Evolutionary conservation across 805 yeast genomes (phyloP).

Genomic region (Komagataella pastoris): DNA sequence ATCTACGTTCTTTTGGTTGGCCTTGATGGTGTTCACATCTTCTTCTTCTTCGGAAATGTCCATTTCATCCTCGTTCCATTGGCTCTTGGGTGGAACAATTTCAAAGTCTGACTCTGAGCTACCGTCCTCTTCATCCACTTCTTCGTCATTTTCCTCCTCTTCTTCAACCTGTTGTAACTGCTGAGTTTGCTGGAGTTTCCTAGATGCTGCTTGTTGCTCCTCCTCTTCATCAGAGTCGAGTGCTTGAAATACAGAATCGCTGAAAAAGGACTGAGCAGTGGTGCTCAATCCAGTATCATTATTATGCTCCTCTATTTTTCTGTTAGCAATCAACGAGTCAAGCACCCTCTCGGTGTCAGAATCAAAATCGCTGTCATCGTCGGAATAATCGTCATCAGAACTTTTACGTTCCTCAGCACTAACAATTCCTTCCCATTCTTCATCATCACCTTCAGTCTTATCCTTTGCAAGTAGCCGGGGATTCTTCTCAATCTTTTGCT

Average conservation of each 20-base stretch:
- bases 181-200: background rate
- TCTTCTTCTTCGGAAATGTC: conserved; percentile 31
- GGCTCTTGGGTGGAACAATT: conserved; percentile 24
- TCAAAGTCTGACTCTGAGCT: conserved; percentile 9
- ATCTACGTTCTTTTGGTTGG: conserved; percentile 48
- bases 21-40: conserved; percentile 24
- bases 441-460: conserved; percentile 55
- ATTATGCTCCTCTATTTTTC: conserved; percentile 22
- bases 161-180: conserved; percentile 3
- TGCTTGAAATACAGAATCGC: conserved; percentile 38
- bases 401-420: conserved; percentile 23
- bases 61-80: conserved; percentile 11
- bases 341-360: conserved; percentile 67
- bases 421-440: conserved; percentile 68
- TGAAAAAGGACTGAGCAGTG: conserved; percentile 29
- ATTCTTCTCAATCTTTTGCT: conserved; percentile 52
- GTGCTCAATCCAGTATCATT: conserved; percentile 28
- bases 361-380: conserved; percentile 29
- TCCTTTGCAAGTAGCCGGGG: conserved; percentile 56
- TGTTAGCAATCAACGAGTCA: conserved; percentile 39
- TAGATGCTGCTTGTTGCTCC: background rate
- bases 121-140: conserved; percentile 3
- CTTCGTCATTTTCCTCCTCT: conserved; percentile 10
- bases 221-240: conserved; percentile 21
- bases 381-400: conserved; percentile 30